phyloP scores from a whole-genome alignment of 352 stramenopile species.

The Pythium coloratum region DNA sequence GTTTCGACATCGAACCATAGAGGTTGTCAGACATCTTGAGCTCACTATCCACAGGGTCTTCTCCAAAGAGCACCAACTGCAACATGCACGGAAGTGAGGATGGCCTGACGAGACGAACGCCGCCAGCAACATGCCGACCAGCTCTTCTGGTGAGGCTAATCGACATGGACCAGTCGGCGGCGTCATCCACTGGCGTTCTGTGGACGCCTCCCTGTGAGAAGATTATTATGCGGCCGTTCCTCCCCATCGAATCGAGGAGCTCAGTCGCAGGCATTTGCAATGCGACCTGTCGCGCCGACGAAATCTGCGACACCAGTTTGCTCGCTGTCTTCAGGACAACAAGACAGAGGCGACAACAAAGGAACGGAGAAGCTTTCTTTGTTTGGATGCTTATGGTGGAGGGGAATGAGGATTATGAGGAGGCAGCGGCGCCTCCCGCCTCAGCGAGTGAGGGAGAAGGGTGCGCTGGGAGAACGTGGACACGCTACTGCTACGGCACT shows the following conservation, averaged over 20 bases:
- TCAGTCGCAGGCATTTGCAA: not conserved
- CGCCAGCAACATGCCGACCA: too few relatives aligned
- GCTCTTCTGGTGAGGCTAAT: not conserved
- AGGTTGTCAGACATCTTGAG: not conserved
- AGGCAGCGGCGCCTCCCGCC: not conserved
- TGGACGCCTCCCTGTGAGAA: too few relatives aligned
- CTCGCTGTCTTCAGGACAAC: too few relatives aligned
- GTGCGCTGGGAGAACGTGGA: slow-evolving; percentile 1
- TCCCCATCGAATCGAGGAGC: not conserved
- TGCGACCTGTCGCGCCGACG: not conserved
- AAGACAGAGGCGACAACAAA: not conserved
- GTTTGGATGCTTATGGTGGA: not conserved
- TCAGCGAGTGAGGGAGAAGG: not conserved
- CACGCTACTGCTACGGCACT: not conserved
- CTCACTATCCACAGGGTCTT: not conserved
- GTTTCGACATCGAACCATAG: not conserved
- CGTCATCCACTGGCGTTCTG: not conserved
- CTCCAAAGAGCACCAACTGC: not conserved
- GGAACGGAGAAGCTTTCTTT: not conserved
- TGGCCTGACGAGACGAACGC: not conserved
- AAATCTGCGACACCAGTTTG: not conserved
- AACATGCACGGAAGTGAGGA: not conserved
- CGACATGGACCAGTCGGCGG: not conserved
- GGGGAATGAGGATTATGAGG: not conserved
- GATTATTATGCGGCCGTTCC: too few relatives aligned